Evolutionary conservation across 345 rosid species (phyloP).

Genomic region (Firmiana major): DNA sequence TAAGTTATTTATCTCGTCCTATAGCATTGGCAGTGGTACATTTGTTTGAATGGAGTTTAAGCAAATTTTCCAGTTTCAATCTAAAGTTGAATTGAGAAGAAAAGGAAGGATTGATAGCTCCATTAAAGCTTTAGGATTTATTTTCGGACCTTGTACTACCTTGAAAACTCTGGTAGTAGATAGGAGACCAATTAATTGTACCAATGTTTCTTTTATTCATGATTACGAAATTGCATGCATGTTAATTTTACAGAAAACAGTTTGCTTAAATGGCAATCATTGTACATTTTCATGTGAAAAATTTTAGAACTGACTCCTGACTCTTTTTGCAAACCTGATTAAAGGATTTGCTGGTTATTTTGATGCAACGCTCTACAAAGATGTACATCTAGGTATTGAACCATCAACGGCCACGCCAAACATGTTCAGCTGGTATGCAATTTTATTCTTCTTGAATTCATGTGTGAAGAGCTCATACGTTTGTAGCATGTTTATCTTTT

Average conservation of each 20-base stretch:
- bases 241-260: not conserved
- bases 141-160: not conserved
- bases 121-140: not conserved
- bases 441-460: not conserved
- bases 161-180: not conserved
- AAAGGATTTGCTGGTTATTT: constrained; percentile 96
- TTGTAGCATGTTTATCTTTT: not conserved
- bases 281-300: constrained; percentile 4
- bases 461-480: not conserved
- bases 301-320: constrained; percentile 15
- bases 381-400: constrained; percentile 94
- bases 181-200: not conserved
- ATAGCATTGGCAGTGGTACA: not conserved
- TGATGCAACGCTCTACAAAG: constrained; percentile 85
- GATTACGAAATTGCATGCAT: not conserved
- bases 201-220: not conserved
- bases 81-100: not conserved
- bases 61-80: not conserved
- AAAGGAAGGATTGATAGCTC: not conserved
- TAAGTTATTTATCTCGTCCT: not conserved
- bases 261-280: not conserved
- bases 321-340: constrained; percentile 13
- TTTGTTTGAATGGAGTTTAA: not conserved
- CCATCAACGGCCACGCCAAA: constrained; percentile 90
- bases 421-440: constrained; percentile 94